A percentile compares a stretch with the other conserved stretches of the same genome.
These are phyloP conservation scores for Colletotrichum cereale DNA, from an alignment of 2,329 filamentous ascomycete species.

Conservation along the genomic window DNA sequence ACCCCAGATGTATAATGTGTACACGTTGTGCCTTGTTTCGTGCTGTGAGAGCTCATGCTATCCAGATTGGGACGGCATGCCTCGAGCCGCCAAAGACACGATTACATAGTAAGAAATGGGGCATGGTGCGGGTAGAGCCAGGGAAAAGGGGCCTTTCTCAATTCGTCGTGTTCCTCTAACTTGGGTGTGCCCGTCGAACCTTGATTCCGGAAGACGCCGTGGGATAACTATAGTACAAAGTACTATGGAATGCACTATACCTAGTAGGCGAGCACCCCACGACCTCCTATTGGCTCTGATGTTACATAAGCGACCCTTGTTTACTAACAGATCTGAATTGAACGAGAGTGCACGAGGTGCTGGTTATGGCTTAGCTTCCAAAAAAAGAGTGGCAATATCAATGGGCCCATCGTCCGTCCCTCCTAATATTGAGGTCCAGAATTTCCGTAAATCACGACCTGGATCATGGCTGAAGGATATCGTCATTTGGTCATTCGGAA, in stretches of 20 bases:
- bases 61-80: not conserved
- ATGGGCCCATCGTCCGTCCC: not conserved
- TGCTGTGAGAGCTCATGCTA: not conserved
- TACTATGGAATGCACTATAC: not conserved
- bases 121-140: not conserved
- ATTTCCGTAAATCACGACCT: constrained; percentile 25
- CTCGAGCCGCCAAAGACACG: not conserved
- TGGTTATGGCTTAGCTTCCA: constrained; percentile 28
- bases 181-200: not conserved
- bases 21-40: not conserved
- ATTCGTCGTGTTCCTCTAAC: constrained; percentile 4
- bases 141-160: constrained; percentile 27
- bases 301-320: constrained; percentile 14
- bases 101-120: not conserved
- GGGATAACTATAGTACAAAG: not conserved
- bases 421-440: constrained; percentile 6
- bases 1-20: not conserved
- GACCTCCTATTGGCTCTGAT: not conserved
- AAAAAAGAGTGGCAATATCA: constrained; percentile 35
- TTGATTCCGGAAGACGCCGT: constrained; percentile 6
- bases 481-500: constrained; percentile 27
- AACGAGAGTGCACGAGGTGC: not conserved
- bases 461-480: constrained; percentile 32
- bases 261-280: not conserved
- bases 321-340: not conserved